Evolutionary conservation across 305 asterid species (phyloP), one percentile per base, ranked within the genome.

Genomic region (Rubia tinctorum): DNA sequence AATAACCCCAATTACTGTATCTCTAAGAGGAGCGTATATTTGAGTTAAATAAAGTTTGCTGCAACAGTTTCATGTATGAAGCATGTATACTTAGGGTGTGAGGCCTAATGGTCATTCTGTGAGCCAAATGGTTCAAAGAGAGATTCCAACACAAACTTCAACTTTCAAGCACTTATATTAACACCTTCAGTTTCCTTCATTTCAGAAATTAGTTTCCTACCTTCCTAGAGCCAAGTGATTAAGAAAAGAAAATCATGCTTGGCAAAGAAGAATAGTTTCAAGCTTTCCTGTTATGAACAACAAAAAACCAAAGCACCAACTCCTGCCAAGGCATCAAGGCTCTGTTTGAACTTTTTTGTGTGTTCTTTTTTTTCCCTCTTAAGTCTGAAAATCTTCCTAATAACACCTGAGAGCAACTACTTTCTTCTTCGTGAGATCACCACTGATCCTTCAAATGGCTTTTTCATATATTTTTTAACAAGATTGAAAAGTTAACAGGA

Each of bases 401-500:
- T 15, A 63, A 63, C 17, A 30, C 49, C 69, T 17, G 11, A 37
- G n/a, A 8, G 27, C 6, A 3, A 64, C 40, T 14, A 18, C 47
- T 15, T 5, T 30, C 22, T 64, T 34, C 53, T 18, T 40, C 27
- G 44, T 17, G 30, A 8, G 25, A 39, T 14, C 23, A 23, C 34
- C 44, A 23, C 59, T 47, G 37, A 68, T 68, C n/a, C 39, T 20
- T 43, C 22, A 10, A 68, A 12, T 5, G 22, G 22, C 59, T 44
- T 22, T 44, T 44, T 62, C 30, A 68, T 12, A 9, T 14, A 25
- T 45, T 68, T 66, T 27, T 8, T 42, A 40, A 66, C 37, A 43
- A 43, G 34, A 37, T 42, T 10, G 22, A 68, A 68, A 51, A 68
- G 72, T 39, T 25, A 65, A 65, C 23, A 65, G 17, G 23, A 65